Conservation (phyloP, 345 rosid species). For the Eucalyptus erythrocorys region DNA sequence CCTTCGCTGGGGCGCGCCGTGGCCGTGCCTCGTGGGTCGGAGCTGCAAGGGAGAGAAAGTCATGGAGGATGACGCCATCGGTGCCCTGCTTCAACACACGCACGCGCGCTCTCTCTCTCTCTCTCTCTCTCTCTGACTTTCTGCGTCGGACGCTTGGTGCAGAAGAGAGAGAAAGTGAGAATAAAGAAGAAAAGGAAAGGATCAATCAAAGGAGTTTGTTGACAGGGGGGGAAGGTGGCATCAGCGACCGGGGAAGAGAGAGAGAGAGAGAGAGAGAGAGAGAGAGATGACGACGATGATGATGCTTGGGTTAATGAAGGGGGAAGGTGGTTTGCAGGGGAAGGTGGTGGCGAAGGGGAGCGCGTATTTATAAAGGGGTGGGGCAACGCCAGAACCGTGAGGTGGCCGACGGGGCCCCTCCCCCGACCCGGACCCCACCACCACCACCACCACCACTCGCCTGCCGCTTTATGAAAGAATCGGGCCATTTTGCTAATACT, state of each 20-base stretch:
- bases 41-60: not conserved
- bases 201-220: not conserved
- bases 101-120: not conserved
- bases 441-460: no score
- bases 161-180: not conserved
- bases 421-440: no score
- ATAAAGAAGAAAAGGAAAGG: not conserved
- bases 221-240: not conserved
- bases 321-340: not conserved
- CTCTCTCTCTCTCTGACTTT: not conserved
- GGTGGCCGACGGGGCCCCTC: not conserved
- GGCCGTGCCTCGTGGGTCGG: not conserved
- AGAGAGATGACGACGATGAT: no score
- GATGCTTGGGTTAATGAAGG: not conserved
- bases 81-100: not conserved
- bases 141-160: not conserved
- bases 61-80: not conserved
- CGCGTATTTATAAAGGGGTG: not conserved
- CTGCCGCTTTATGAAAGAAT: not conserved
- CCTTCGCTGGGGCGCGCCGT: not conserved
- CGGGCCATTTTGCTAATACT: not conserved
- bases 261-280: no score
- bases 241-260: not conserved
- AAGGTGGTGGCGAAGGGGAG: not conserved
- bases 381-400: not conserved